phyloP scores from a whole-genome alignment of 495 filamentous ascomycete genomes.

The Penicillium macrosclerotiorum region DNA sequence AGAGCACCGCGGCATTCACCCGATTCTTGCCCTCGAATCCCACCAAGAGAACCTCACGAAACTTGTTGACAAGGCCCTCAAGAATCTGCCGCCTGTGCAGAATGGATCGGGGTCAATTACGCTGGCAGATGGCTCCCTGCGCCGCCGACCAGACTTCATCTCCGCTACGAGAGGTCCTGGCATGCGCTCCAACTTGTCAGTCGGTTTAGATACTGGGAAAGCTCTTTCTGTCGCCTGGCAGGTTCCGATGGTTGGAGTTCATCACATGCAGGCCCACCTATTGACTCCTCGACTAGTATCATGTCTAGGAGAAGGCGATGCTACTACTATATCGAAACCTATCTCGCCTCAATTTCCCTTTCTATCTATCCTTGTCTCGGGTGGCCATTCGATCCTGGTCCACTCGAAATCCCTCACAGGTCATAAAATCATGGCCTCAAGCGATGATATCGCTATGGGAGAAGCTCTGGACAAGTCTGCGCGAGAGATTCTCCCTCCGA shows the following conservation, averaged over 20 bases:
- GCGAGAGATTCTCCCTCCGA: slow-evolving; percentile 63
- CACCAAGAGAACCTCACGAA: slow-evolving; percentile 67
- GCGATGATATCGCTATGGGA: slow-evolving; percentile 75
- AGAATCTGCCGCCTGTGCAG: slow-evolving; percentile 44
- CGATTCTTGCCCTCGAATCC: slow-evolving; percentile 65
- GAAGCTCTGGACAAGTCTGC: slow-evolving; percentile 83
- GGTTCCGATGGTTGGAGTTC: slow-evolving; percentile 76
- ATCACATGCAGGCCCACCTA: slow-evolving; percentile 97
- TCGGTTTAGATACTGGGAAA: slow-evolving; percentile 83
- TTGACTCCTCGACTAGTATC: slow-evolving; percentile 79
- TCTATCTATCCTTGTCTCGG: slow-evolving; percentile 84
- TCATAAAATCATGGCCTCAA: slow-evolving; percentile 70
- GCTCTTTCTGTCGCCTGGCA: slow-evolving; percentile 81
- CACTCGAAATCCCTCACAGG: slow-evolving; percentile 61
- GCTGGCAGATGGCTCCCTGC: slow-evolving; percentile 25
- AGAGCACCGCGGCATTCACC: slow-evolving; percentile 72
- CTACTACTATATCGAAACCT: not conserved
- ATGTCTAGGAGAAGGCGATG: slow-evolving; percentile 43
- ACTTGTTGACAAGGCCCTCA: slow-evolving; percentile 64
- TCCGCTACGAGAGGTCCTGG: slow-evolving; percentile 87
- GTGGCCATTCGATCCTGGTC: slow-evolving; percentile 86
- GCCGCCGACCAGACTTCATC: slow-evolving; percentile 71
- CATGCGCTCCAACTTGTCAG: slow-evolving; percentile 70
- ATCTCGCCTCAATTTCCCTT: slow-evolving; percentile 65
- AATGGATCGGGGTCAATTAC: slow-evolving; percentile 11